These are phyloP conservation scores for Porphyrellus cyaneotinctus DNA, from an alignment of 768 basidiomycete genomes.

Conservation along the genomic window DNA sequence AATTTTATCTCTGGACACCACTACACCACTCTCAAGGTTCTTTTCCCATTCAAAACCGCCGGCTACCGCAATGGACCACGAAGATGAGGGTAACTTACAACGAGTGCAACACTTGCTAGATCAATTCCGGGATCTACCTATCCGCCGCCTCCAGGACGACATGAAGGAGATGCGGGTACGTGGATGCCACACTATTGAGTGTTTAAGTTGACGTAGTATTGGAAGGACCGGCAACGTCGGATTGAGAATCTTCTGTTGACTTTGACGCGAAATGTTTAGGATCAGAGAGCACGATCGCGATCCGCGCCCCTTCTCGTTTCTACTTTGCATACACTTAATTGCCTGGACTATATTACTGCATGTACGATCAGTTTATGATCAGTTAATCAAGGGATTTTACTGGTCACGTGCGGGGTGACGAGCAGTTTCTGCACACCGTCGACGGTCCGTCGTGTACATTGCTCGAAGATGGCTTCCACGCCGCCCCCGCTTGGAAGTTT, in stretches of 20 bases:
- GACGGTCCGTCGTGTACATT: not conserved
- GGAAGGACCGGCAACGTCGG: slow-evolving; percentile 67
- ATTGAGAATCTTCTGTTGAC: slow-evolving; percentile 70
- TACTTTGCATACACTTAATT: not conserved
- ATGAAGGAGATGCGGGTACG: slow-evolving; percentile 79
- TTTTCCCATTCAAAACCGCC: slow-evolving; percentile 23
- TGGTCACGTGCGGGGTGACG: slow-evolving; percentile 21
- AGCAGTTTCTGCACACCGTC: not conserved
- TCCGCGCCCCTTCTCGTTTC: not conserved
- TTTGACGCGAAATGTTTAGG: slow-evolving; percentile 65
- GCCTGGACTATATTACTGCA: not conserved
- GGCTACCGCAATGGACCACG: slow-evolving; percentile 23
- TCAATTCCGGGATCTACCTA: slow-evolving; percentile 58
- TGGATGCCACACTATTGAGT: not conserved
- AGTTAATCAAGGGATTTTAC: not conserved
- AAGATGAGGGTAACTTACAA: slow-evolving; percentile 42
- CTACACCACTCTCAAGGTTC: slow-evolving; percentile 27
- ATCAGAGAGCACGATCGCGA: slow-evolving; percentile 18
- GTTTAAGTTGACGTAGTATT: slow-evolving; percentile 1
- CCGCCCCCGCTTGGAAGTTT: slow-evolving; percentile 47
- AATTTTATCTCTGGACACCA: slow-evolving; percentile 26
- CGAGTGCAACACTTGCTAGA: slow-evolving; percentile 61
- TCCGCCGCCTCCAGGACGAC: slow-evolving; percentile 66
- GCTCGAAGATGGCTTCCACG: slow-evolving; percentile 35
- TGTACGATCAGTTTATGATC: not conserved